phyloP scores from a whole-genome alignment of 116 monocot genomes.

The Phalaenopsis hybrid region DNA sequence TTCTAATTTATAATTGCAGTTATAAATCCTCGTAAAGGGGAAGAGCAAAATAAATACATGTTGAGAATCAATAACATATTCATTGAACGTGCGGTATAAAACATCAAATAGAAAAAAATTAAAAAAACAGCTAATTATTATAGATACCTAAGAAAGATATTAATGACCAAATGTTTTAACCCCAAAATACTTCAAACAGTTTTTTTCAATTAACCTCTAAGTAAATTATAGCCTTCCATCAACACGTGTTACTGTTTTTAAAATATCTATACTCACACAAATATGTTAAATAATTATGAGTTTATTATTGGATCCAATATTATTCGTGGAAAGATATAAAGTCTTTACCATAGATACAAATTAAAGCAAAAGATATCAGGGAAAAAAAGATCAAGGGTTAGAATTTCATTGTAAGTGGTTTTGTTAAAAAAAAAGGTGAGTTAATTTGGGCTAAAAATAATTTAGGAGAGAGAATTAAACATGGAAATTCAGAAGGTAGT shows the following conservation, averaged over 20 bases:
- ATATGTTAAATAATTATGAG: too few species aligned
- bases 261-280: neutral
- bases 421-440: too few species aligned
- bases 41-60: neutral
- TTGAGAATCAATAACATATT: neutral
- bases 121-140: neutral
- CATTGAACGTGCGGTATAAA: neutral
- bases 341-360: too few species aligned
- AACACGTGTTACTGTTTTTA: neutral
- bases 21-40: neutral
- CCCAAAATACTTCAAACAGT: neutral
- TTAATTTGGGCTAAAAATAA: too few species aligned
- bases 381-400: too few species aligned
- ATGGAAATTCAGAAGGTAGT: too few species aligned
- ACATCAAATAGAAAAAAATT: conserved; percentile 6
- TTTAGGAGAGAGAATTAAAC: too few species aligned
- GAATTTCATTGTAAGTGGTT: too few species aligned
- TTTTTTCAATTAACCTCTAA: neutral
- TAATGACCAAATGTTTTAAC: neutral
- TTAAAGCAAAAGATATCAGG: too few species aligned
- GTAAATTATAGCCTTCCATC: neutral
- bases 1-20: neutral
- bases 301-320: too few species aligned
- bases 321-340: too few species aligned
- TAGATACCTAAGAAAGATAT: neutral